Base-by-base conservation (phyloP, 2,329 filamentous ascomycete genomes). In the Hymenoscyphus linearis region DNA sequence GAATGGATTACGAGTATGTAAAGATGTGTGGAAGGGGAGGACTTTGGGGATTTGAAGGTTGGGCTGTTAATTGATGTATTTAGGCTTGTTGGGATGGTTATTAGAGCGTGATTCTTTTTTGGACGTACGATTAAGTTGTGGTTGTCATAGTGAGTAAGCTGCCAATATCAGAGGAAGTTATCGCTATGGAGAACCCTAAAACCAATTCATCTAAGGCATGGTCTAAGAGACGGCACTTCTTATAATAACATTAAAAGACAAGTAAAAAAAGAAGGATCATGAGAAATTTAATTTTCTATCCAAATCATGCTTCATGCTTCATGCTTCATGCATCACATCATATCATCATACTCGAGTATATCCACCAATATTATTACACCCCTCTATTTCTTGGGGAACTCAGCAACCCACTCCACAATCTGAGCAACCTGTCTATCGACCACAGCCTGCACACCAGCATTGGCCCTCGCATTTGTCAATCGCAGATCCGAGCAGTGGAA, bases 401-500 rank as follows among this genome's bases (percentile, higher is more conserved):
- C 80, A 0, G 68, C 73, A 3, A 83, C 79, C 82, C 82, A 85
- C n/a, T 70, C 70, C 64, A 76, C 78, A 54, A 86, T 77, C 71
- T 82, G 78, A 14, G 70, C 71, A 3, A 85, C 71, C 67, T 80
- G 76, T 18, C 74, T 73, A 65, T 84, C 75, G 44, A 83, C 79
- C 1, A 85, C 76, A 47, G 73, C 72, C 69, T 79, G 75, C 1
- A 79, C 77, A 0, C 77, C 78, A 0, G 72, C 71, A 69, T 84
- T 84, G 25, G 71, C 76, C 1, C 60, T 70, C 0, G 74, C 80
- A 66, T 83, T 83, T 52, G 61, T 66, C 37, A 79, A 67, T 27
- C 76, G 69, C 40, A 85, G 64, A 71, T 86, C 84, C 22, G 78
- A 80, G 69, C 82, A 85, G 68, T 87, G 84, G 52, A 79, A 78